A percentile compares a stretch with the other conserved stretches of the same genome.
Evolutionary conservation across 495 filamentous ascomycete genomes (phyloP).

Genomic region (Podospora pseudoanserina): DNA sequence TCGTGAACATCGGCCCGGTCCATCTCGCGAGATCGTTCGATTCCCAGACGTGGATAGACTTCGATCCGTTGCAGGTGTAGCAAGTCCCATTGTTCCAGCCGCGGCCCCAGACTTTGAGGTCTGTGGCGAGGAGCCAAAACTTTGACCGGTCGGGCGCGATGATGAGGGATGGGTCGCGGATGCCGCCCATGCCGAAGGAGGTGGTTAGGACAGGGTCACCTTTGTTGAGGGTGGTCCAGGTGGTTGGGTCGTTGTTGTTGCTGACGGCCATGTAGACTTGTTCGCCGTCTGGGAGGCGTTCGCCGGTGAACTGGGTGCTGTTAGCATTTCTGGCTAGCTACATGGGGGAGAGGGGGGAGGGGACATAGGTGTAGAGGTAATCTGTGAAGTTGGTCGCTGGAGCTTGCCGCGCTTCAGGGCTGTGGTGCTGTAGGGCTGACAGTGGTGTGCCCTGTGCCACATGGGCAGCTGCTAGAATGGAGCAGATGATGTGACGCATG

Average conservation of each 20-base stretch:
- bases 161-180: constrained; percentile 13
- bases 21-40: constrained; percentile 6
- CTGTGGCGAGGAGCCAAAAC: constrained; percentile 8
- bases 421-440: background rate
- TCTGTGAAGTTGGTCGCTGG: background rate
- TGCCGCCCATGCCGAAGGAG: constrained; percentile 6
- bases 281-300: constrained; percentile 9
- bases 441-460: background rate
- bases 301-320: constrained; percentile 11
- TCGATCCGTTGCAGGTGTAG: constrained; percentile 10
- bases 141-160: constrained; percentile 8
- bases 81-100: constrained; percentile 10
- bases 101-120: constrained; percentile 13
- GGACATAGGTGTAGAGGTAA: background rate
- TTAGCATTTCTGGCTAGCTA: background rate
- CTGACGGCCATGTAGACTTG: constrained; percentile 11
- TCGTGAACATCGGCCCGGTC: constrained; percentile 4
- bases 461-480: background rate
- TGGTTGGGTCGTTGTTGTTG: constrained; percentile 13
- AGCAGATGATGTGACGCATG: background rate
- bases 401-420: background rate
- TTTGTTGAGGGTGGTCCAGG: constrained; percentile 13
- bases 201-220: constrained; percentile 4
- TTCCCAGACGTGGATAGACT: constrained; percentile 10
- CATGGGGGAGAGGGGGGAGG: background rate